Evolutionary conservation across 768 basidiomycete species (phyloP).

Genomic region (Brasilioporus rufonigricans): DNA sequence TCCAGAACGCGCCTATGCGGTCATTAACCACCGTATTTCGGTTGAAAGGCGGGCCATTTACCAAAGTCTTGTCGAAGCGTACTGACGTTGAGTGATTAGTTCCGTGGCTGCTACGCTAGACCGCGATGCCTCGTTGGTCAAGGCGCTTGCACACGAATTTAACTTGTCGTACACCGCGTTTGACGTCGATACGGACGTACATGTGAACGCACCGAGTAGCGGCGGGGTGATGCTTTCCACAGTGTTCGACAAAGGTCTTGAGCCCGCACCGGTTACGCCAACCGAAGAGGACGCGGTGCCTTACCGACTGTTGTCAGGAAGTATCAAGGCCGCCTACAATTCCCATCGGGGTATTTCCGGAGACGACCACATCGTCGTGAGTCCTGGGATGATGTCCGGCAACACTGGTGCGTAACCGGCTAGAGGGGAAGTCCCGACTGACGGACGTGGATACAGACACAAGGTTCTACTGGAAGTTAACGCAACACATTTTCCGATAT

Average conservation of each 20-base stretch:
- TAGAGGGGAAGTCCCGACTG: neutral
- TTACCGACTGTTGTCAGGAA: constrained; percentile 56
- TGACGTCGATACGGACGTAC: constrained; percentile 37
- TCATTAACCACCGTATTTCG: constrained; percentile 73
- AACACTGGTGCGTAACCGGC: constrained; percentile 40
- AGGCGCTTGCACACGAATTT: constrained; percentile 45
- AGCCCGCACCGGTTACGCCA: constrained; percentile 68
- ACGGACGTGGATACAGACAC: constrained; percentile 34
- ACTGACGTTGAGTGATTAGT: constrained; percentile 8
- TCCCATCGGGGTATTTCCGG: constrained; percentile 42
- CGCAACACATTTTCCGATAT: constrained; percentile 70
- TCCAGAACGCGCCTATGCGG: constrained; percentile 66
- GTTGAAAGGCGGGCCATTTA: constrained; percentile 45
- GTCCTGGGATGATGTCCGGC: constrained; percentile 57
- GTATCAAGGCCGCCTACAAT: constrained; percentile 61
- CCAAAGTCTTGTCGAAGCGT: neutral
- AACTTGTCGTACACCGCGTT: constrained; percentile 63
- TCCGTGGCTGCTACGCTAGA: constrained; percentile 43
- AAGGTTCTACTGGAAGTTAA: constrained; percentile 43
- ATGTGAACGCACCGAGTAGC: constrained; percentile 31
- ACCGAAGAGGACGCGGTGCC: constrained; percentile 31
- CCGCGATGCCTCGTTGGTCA: constrained; percentile 43
- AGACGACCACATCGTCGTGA: constrained; percentile 36
- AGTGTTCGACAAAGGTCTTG: constrained; percentile 46
- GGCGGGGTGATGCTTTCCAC: constrained; percentile 52